Base-by-base conservation (phyloP, 148 eudicot species). In the Bassia scoparia region DNA sequence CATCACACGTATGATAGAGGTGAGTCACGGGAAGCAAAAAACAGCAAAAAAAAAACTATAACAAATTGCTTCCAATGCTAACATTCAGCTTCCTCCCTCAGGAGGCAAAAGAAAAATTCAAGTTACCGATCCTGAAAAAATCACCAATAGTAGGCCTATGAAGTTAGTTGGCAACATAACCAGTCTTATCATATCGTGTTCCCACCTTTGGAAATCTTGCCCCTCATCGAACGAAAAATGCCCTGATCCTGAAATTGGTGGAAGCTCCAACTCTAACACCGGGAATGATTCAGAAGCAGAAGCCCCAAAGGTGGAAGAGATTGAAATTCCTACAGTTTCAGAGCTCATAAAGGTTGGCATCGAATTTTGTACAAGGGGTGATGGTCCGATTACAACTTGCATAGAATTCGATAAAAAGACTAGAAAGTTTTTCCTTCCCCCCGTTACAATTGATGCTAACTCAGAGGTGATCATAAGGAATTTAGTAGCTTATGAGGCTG, bases 271-370 rank as follows among this genome's bases (percentile, higher is more conserved):
- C 15, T 29, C 24, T 27, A 35, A 5, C 4, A 8, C 2, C 18
- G 2, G 3, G 7, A 7, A 37, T 3, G 9, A 30, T 31, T 4
- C 63, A 41, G 3, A 34, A 30, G n/a, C n/a, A 24, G 52, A 46
- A 12, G 66, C 55, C 9, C 80, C 84, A 6, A 23, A 23, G 0
- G 71, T 87, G 0, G 90, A 80, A 17, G 87, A 87, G 74, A 83
- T 87, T 71, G 76, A 44, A 27, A 76, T 87, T 35, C 91, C 91
- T 27, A 83, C 88, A 0, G 91, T 82, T 1, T 65, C 87, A 1
- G 2, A 61, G 11, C 81, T 87, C 11, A 15, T 29, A 0, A 59
- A 71, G 1, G 79, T 61, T 30, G 85, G 88, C 3, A 76, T 87
- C 7, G 24, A 30, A 9, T 78, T 87, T 59, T 29, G 44, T 69